phyloP scores from a whole-genome alignment of 1,284 basidiomycete species.

The Apiotrichum akiyoshidainum region DNA sequence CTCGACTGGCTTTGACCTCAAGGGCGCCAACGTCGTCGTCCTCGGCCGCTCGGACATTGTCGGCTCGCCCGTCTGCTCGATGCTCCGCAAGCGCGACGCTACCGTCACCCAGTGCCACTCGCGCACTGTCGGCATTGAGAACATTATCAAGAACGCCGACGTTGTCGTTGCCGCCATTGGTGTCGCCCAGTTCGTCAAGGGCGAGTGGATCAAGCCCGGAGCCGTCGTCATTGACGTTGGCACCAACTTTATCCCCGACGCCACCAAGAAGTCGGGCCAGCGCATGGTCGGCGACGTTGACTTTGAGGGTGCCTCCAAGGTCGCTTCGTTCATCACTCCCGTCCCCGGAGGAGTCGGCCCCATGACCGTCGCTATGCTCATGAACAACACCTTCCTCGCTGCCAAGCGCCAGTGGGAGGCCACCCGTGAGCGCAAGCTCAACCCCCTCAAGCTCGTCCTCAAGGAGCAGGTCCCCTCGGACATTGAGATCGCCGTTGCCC shows the following conservation, averaged over 20 bases:
- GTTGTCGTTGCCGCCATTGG: conserved; percentile 93
- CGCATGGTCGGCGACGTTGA: conserved; percentile 96
- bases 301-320: conserved; percentile 68
- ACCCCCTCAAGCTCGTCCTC: conserved; percentile 73
- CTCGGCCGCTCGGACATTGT: conserved; percentile 98
- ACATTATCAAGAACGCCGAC: conserved; percentile 80
- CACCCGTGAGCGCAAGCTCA: conserved; percentile 62
- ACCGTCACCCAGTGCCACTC: conserved; percentile 99
- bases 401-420: conserved; percentile 77
- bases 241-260: conserved; percentile 91
- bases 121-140: conserved; percentile 73
- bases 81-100: conserved; percentile 85
- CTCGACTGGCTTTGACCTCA: conserved; percentile 69
- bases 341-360: conserved; percentile 98
- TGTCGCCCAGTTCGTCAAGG: conserved; percentile 82
- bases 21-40: conserved; percentile 81
- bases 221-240: conserved; percentile 94
- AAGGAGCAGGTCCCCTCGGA: conserved; percentile 84
- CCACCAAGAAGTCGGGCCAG: conserved; percentile 89
- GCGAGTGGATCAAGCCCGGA: conserved; percentile 92
- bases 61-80: conserved; percentile 87
- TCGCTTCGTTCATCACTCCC: conserved; percentile 89
- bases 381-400: conserved; percentile 87
- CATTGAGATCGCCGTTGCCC: conserved; percentile 93
- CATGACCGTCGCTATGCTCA: conserved; percentile 98